Evolutionary conservation across 2,329 filamentous ascomycete genomes (phyloP).

Genomic region (Ophiocordyceps sinensis): DNA sequence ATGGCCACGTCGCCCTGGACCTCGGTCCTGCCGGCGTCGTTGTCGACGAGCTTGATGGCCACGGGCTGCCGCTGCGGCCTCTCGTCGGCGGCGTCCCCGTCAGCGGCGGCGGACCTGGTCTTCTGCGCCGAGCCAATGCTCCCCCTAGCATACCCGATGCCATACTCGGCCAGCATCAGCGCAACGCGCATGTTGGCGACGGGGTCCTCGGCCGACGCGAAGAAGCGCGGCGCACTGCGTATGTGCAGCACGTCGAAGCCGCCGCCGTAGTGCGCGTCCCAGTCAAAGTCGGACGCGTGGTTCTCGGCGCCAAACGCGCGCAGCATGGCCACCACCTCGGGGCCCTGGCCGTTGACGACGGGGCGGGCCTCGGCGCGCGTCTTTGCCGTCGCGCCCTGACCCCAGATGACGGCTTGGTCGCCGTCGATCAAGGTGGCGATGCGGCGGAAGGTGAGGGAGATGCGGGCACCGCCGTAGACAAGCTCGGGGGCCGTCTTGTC

Average conservation of each 20-base stretch:
- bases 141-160: conserved; percentile 31
- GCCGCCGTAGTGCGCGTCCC: conserved; percentile 58
- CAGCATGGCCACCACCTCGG: conserved; percentile 55
- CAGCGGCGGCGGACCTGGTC: not conserved
- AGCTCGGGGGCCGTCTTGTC: conserved; percentile 60
- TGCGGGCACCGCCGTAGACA: conserved; percentile 61
- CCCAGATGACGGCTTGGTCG: conserved; percentile 63
- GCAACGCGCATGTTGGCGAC: conserved; percentile 34
- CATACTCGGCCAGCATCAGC: conserved; percentile 34
- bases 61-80: conserved; percentile 5
- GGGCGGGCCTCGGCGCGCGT: conserved; percentile 38
- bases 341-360: conserved; percentile 55
- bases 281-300: conserved; percentile 54
- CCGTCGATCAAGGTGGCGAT: conserved; percentile 74
- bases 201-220: conserved; percentile 26
- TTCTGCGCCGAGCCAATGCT: conserved; percentile 13
- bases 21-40: conserved; percentile 30
- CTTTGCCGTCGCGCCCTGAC: conserved; percentile 72
- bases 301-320: conserved; percentile 79
- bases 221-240: conserved; percentile 34
- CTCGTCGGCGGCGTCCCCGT: not conserved
- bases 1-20: conserved; percentile 37
- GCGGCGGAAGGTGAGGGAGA: conserved; percentile 79
- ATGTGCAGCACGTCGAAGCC: conserved; percentile 78
- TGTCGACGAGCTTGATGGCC: conserved; percentile 38